A percentile compares a stretch with the other conserved stretches of the same genome.
These are phyloP conservation scores for Albophoma yamanashiensis DNA, from an alignment of 2,329 filamentous ascomycete genomes.

Conservation along the genomic window DNA sequence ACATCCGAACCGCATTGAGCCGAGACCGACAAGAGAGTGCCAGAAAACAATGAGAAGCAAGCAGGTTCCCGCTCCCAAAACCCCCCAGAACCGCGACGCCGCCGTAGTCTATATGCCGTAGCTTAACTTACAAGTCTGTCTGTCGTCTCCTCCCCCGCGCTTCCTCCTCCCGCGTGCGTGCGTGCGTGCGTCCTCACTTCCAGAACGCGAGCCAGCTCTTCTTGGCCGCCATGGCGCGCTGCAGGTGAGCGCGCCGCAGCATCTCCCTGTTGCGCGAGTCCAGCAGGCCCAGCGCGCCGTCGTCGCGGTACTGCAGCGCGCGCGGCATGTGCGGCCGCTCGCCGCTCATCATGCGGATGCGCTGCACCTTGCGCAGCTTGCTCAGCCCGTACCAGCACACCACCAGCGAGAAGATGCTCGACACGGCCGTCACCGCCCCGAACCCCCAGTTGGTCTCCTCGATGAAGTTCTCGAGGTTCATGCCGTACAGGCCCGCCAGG, in stretches of 20 bases:
- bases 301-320: constrained; percentile 32
- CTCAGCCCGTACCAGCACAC: constrained; percentile 77
- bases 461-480: constrained; percentile 98
- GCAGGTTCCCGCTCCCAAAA: neutral
- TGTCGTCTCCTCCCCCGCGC: neutral
- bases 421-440: constrained; percentile 58
- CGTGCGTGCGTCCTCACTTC: neutral
- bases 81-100: neutral
- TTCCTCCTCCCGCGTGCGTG: neutral
- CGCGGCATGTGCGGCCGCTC: constrained; percentile 28
- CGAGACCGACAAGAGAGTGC: neutral
- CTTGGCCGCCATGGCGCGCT: constrained; percentile 28
- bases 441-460: constrained; percentile 90
- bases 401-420: constrained; percentile 60
- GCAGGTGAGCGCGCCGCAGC: constrained; percentile 39
- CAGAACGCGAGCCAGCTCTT: constrained; percentile 17
- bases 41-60: neutral
- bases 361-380: constrained; percentile 76
- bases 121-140: neutral
- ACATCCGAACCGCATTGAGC: neutral
- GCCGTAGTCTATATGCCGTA: neutral
- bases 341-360: constrained; percentile 66
- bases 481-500: constrained; percentile 96
- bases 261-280: constrained; percentile 45
- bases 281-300: constrained; percentile 37